A percentile compares a stretch with the other conserved stretches of the same genome.
Evolutionary conservation across 2,329 filamentous ascomycete species (phyloP).

Genomic region (Sclerotinia borealis): DNA sequence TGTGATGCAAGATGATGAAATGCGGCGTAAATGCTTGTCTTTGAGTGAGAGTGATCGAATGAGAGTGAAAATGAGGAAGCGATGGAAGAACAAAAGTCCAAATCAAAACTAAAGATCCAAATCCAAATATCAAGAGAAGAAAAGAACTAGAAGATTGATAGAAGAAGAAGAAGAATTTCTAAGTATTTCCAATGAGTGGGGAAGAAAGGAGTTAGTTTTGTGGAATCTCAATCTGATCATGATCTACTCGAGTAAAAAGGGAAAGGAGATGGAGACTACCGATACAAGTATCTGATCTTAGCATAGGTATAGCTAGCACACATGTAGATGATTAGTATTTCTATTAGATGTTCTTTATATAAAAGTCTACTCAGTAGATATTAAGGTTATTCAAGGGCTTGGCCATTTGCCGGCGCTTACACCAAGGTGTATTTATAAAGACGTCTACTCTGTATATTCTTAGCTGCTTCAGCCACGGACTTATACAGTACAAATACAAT

Average conservation of each 20-base stretch:
- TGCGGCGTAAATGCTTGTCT: neutral
- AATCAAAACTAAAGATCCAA: neutral
- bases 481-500: too few relatives aligned
- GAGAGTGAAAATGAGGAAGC: neutral
- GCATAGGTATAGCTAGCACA: neutral
- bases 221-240: neutral
- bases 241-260: neutral
- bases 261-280: neutral
- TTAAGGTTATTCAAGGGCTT: neutral
- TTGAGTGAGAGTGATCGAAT: neutral
- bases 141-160: neutral
- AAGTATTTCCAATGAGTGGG: neutral
- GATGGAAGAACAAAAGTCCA: neutral
- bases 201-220: neutral
- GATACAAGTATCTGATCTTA: neutral
- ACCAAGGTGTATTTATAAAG: too few relatives aligned
- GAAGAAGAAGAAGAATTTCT: neutral
- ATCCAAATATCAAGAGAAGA: too few relatives aligned
- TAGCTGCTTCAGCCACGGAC: too few relatives aligned
- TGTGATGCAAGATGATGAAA: slow-evolving; percentile 1
- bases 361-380: neutral
- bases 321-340: neutral
- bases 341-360: neutral
- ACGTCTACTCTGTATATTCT: too few relatives aligned
- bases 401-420: slow-evolving; percentile 1